Evolutionary conservation across 73 alveolate species (phyloP), one percentile per base, ranked within the genome.

Genomic region (Paramecium sonneborni): DNA sequence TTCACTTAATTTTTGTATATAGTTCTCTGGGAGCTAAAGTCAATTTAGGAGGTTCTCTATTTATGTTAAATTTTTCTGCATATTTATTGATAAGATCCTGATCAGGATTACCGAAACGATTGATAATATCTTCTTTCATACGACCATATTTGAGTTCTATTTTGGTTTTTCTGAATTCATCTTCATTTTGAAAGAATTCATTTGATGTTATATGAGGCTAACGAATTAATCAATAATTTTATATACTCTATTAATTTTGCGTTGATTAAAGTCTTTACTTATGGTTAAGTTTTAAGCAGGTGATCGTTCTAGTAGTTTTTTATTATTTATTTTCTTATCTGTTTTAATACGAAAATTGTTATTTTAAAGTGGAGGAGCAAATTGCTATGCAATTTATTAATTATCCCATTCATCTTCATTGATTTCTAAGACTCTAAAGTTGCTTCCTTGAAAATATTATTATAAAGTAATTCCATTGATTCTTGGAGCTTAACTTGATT

Each of bases 141-240:
- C 84, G 84, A 62, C 84, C 39, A 62, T 62, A 62, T 62, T 62
- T 62, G 26, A 62, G 24, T 62, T 62, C 52, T 30, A 62, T 62
- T 26, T 62, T 62, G 1, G 84, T 62, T 62, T 32, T 62, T 62
- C 68, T 52, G 1, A 52, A 21, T 52, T 52, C 68, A 18, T 52
- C 68, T 18, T 52, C 68, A 18, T 62, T 30, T 26, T 62, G 24
- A 62, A 62, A 62, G 84, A 62, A 62, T 30, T 62, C 84, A 62
- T 62, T 62, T 12, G 20, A 62, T 62, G 84, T 62, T 3, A 62
- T 26, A 3, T 62, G 39, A 62, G 84, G 84, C 68, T 52, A 52
- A 30, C 68, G 18, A 52, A 52, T n/a, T 5, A 52, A 52, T 52
- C 34, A 9, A 18, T 52, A 52, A 52, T 52, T 52, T 52, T 52